These are phyloP conservation scores for Fermentozyma sake DNA, from an alignment of 1,139 yeast species.

Conservation along the genomic window DNA sequence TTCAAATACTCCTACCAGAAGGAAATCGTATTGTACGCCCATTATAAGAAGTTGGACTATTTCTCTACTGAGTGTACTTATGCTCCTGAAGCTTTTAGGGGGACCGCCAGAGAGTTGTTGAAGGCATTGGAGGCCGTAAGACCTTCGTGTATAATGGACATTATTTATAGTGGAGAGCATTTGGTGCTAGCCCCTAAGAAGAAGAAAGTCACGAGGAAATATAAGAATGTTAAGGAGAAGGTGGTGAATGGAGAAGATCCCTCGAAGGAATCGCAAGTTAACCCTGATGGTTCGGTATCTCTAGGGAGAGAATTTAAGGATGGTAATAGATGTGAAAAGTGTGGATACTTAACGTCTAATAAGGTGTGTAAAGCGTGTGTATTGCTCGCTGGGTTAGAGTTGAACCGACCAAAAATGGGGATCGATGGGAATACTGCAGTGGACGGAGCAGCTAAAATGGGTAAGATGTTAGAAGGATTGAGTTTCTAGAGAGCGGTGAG, in stretches of 20 bases:
- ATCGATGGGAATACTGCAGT: conserved; percentile 47
- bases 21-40: conserved; percentile 96
- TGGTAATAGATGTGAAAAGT: conserved; percentile 76
- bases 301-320: conserved; percentile 40
- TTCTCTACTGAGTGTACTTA: conserved; percentile 97
- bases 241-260: conserved; percentile 10
- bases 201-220: conserved; percentile 25
- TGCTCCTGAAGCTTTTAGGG: conserved; percentile 98
- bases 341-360: conserved; percentile 91
- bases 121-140: conserved; percentile 86
- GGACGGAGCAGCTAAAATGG: conserved; percentile 67
- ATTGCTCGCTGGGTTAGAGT: conserved; percentile 77
- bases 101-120: conserved; percentile 90
- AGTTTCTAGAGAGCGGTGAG: conserved; percentile 39
- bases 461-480: conserved; percentile 62
- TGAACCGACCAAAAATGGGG: conserved; percentile 58
- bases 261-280: conserved; percentile 43
- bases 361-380: conserved; percentile 91
- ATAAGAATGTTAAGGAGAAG: conserved; percentile 23
- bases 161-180: conserved; percentile 90
- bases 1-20: conserved; percentile 94
- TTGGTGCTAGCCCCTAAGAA: conserved; percentile 61
- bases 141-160: conserved; percentile 92
- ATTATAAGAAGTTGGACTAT: conserved; percentile 89
- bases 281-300: conserved; percentile 58